These are phyloP conservation scores for Termitomyces sp. DNA, from an alignment of 768 basidiomycete species.

Conservation along the genomic window DNA sequence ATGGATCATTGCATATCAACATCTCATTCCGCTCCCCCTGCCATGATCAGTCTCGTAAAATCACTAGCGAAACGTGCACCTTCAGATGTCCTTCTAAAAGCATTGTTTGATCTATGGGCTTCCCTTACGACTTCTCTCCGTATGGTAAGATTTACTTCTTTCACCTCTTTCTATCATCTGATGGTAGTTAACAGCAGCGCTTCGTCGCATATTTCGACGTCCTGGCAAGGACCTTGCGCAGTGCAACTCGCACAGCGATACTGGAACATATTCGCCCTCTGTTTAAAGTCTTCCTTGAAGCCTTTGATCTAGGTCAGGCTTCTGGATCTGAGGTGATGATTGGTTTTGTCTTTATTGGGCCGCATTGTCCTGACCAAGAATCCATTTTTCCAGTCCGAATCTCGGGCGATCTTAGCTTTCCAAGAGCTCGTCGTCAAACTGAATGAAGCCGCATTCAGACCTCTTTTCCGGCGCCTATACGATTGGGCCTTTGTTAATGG, in stretches of 20 bases:
- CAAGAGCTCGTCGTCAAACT: constrained; percentile 87
- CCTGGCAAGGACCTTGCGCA: constrained; percentile 58
- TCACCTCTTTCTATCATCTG: constrained; percentile 4
- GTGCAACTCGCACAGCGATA: constrained; percentile 58
- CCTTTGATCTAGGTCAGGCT: constrained; percentile 53
- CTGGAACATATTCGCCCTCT: constrained; percentile 59
- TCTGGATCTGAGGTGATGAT: constrained; percentile 12
- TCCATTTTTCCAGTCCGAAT: constrained; percentile 39
- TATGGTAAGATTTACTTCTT: constrained; percentile 22
- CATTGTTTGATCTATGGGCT: constrained; percentile 57
- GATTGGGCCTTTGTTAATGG: constrained; percentile 88
- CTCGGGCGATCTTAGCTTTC: constrained; percentile 63
- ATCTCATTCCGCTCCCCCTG: constrained; percentile 24
- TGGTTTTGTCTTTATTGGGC: background rate
- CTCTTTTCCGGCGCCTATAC: constrained; percentile 84
- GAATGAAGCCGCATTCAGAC: constrained; percentile 87
- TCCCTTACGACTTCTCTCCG: constrained; percentile 25
- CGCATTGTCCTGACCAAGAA: background rate
- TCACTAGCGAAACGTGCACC: constrained; percentile 67
- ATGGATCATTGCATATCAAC: constrained; percentile 36
- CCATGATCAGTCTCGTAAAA: constrained; percentile 49
- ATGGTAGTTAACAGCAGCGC: constrained; percentile 21
- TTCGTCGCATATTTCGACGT: constrained; percentile 61
- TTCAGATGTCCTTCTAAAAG: constrained; percentile 60
- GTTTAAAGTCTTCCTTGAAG: constrained; percentile 78